A percentile compares a stretch with the other conserved stretches of the same genome.
Conservation (phyloP, 1,284 basidiomycete species). For the Pterula multifida region DNA sequence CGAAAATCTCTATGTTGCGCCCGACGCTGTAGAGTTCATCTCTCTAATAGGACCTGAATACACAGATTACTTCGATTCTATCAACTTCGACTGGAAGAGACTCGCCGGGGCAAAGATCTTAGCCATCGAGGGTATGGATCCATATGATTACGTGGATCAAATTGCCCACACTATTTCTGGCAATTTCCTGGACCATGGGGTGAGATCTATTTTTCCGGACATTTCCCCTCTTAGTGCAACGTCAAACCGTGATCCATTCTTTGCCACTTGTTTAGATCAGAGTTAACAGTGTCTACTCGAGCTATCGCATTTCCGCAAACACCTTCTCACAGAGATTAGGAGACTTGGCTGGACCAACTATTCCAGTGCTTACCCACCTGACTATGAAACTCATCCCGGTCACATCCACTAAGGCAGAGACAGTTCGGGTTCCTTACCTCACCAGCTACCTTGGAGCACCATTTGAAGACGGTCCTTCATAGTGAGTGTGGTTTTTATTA, state of each 20-base stretch:
- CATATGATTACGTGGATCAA: constrained; percentile 43
- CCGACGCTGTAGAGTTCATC: constrained; percentile 41
- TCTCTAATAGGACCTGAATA: constrained; percentile 31
- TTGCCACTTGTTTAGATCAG: constrained; percentile 15
- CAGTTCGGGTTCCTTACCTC: constrained; percentile 40
- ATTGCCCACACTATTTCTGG: constrained; percentile 47
- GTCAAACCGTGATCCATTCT: background rate
- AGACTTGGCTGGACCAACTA: constrained; percentile 42
- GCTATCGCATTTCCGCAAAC: constrained; percentile 37
- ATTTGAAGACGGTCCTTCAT: constrained; percentile 41
- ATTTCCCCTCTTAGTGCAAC: background rate
- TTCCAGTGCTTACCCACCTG: constrained; percentile 33
- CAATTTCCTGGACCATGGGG: constrained; percentile 51
- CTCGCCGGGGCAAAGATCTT: constrained; percentile 49
- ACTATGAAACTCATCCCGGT: constrained; percentile 34
- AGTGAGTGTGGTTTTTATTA: constrained; percentile 24
- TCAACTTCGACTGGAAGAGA: constrained; percentile 43
- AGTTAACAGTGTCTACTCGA: constrained; percentile 51
- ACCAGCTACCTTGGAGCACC: constrained; percentile 31
- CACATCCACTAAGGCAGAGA: constrained; percentile 34
- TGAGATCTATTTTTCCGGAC: constrained; percentile 13
- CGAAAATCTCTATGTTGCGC: constrained; percentile 42
- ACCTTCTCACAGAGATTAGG: constrained; percentile 46
- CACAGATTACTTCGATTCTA: constrained; percentile 35
- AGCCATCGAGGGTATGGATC: constrained; percentile 38